phyloP scores from a whole-genome alignment of 2,329 filamentous ascomycete species.

The Aspergillus hiratsukae region DNA sequence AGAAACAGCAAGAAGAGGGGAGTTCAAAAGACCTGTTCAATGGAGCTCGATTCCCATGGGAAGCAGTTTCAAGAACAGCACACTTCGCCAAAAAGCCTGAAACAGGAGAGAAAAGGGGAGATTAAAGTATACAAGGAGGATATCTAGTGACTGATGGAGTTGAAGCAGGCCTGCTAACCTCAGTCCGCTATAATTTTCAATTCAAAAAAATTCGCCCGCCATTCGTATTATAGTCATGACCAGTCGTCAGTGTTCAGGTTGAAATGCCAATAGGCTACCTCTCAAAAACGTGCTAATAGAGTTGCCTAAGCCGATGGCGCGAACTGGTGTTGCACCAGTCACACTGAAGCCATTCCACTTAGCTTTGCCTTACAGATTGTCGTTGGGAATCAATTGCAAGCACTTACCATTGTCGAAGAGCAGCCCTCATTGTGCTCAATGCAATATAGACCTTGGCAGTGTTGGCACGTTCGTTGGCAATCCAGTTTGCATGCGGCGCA shows the following conservation, averaged over 20 bases:
- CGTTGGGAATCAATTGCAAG: not conserved
- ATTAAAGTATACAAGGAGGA: not conserved
- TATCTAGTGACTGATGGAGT: not conserved
- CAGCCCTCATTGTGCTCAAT: slow-evolving; percentile 78
- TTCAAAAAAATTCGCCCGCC: not conserved
- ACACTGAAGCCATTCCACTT: slow-evolving; percentile 24
- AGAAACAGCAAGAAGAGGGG: not conserved
- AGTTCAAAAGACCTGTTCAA: not conserved
- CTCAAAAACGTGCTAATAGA: slow-evolving; percentile 11
- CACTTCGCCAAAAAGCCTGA: slow-evolving; percentile 1
- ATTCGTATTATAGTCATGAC: not conserved
- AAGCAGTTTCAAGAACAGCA: not conserved
- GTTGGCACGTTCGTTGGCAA: slow-evolving; percentile 66
- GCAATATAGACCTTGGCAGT: slow-evolving; percentile 77
- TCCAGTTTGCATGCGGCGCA: slow-evolving; percentile 70
- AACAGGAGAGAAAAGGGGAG: not conserved
- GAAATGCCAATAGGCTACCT: not conserved
- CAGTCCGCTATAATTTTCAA: not conserved
- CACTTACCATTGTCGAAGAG: slow-evolving; percentile 52
- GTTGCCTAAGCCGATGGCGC: slow-evolving; percentile 29
- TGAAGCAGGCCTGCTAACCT: not conserved
- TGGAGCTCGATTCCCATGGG: not conserved
- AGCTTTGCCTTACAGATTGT: not conserved
- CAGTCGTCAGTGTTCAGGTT: not conserved
- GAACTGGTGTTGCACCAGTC: slow-evolving; percentile 42